Evolutionary conservation across 495 filamentous ascomycete genomes (phyloP).

Genomic region (Hypoxylon fuscum): DNA sequence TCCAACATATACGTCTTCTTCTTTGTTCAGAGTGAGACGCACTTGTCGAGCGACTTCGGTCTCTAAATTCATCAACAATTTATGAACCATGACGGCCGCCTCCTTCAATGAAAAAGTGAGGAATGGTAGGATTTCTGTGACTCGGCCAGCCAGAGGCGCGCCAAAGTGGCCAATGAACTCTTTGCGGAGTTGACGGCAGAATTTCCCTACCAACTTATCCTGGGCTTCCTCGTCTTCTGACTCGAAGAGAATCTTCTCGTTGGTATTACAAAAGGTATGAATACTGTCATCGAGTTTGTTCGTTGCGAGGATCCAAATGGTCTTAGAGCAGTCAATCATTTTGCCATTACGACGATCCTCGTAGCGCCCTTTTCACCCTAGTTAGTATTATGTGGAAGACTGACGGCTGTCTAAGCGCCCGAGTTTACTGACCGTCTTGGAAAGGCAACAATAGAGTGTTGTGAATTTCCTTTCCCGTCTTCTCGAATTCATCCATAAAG

Average conservation of each 20-base stretch:
- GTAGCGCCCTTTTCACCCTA: slow-evolving; percentile 41
- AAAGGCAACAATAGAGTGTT: slow-evolving; percentile 58
- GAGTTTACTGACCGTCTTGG: slow-evolving; percentile 46
- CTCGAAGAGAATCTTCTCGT: slow-evolving; percentile 37
- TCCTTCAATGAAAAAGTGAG: slow-evolving; percentile 53
- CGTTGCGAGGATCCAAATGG: slow-evolving; percentile 65
- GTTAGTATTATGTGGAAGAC: slow-evolving; percentile 5
- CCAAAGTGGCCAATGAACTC: slow-evolving; percentile 41
- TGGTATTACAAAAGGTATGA: slow-evolving; percentile 44
- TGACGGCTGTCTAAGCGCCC: neutral
- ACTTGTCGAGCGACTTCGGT: neutral
- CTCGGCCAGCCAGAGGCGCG: slow-evolving; percentile 50
- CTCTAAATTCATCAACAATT: slow-evolving; percentile 49
- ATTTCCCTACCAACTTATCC: slow-evolving; percentile 36
- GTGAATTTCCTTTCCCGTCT: slow-evolving; percentile 57
- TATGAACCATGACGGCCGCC: slow-evolving; percentile 53
- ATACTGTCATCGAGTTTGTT: slow-evolving; percentile 57
- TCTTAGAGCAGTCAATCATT: slow-evolving; percentile 59
- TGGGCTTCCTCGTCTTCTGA: slow-evolving; percentile 24
- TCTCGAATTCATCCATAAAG: slow-evolving; percentile 69
- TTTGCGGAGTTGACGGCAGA: slow-evolving; percentile 44
- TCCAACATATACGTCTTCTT: slow-evolving; percentile 23
- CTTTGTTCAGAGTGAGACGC: slow-evolving; percentile 10
- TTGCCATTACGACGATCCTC: slow-evolving; percentile 53
- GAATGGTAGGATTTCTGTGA: slow-evolving; percentile 55